These are phyloP conservation scores for Pseudonectria buxi DNA, from an alignment of 2,329 filamentous ascomycete genomes.

Conservation along the genomic window DNA sequence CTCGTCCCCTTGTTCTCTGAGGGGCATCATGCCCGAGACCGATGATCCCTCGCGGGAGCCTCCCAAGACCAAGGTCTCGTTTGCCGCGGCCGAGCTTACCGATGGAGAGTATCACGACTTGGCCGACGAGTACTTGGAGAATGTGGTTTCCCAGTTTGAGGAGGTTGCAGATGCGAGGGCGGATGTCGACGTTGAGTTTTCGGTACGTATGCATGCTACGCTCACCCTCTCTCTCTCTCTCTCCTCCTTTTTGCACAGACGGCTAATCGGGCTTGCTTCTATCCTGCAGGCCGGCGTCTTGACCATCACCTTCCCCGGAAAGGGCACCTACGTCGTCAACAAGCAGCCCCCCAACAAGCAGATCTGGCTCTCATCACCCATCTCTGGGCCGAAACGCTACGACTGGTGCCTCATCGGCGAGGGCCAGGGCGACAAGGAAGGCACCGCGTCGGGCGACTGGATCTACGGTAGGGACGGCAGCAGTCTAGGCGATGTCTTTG, in stretches of 20 bases:
- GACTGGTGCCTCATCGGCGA: conserved; percentile 78
- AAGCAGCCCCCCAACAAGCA: conserved; percentile 97
- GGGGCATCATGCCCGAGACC: conserved; percentile 55
- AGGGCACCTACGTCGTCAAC: conserved; percentile 89
- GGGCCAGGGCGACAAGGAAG: conserved; percentile 68
- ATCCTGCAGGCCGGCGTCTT: conserved; percentile 67
- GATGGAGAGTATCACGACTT: conserved; percentile 69
- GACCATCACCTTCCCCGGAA: conserved; percentile 60
- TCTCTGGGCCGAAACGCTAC: conserved; percentile 87
- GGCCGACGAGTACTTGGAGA: conserved; percentile 67
- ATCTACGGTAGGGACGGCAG: conserved; percentile 81
- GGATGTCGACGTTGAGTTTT: conserved; percentile 83
- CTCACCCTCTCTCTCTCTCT: background rate
- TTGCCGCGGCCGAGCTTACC: conserved; percentile 55
- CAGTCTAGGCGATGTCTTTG: conserved; percentile 64
- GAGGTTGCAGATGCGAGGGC: conserved; percentile 63
- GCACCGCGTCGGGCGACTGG: conserved; percentile 69
- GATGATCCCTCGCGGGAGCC: conserved; percentile 44
- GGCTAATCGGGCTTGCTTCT: conserved; percentile 4
- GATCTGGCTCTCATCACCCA: conserved; percentile 91
- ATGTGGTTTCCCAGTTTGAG: conserved; percentile 56
- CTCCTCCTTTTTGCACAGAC: background rate
- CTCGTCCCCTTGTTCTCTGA: conserved; percentile 21
- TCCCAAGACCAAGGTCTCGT: conserved; percentile 32
- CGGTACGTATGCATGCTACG: conserved; percentile 50